A percentile compares a stretch with the other conserved stretches of the same genome.
phyloP scores from a whole-genome alignment of 495 filamentous ascomycete genomes.

The Penicillium verhagenii region DNA sequence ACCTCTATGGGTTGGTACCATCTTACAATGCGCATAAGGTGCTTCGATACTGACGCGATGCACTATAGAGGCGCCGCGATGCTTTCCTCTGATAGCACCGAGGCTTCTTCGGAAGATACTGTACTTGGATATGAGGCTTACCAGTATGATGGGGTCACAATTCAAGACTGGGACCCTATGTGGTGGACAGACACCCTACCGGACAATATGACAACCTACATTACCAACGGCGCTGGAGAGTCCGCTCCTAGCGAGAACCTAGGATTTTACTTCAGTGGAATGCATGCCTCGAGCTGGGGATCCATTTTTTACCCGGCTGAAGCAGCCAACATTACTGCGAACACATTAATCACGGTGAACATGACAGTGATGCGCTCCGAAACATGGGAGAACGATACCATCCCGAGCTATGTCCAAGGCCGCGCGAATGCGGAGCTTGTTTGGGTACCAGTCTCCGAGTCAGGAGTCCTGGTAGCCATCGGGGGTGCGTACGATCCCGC shows the following conservation, averaged over 20 bases:
- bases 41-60: neutral
- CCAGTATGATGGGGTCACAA: slow-evolving; percentile 41
- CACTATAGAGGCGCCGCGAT: slow-evolving; percentile 9
- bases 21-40: neutral
- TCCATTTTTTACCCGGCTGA: slow-evolving; percentile 34
- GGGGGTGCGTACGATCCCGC: slow-evolving; percentile 63
- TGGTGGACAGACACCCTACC: slow-evolving; percentile 40
- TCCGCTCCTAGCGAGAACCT: slow-evolving; percentile 70
- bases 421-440: slow-evolving; percentile 64
- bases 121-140: slow-evolving; percentile 47
- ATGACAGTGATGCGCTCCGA: slow-evolving; percentile 49
- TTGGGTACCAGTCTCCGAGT: slow-evolving; percentile 65
- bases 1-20: slow-evolving; percentile 34
- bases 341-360: slow-evolving; percentile 60
- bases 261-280: slow-evolving; percentile 70
- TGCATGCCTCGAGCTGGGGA: slow-evolving; percentile 47
- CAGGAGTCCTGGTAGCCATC: slow-evolving; percentile 63
- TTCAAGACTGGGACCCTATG: slow-evolving; percentile 34
- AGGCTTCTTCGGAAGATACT: slow-evolving; percentile 1
- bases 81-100: neutral
- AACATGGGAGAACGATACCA: slow-evolving; percentile 54
- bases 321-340: slow-evolving; percentile 24
- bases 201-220: slow-evolving; percentile 54
- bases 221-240: slow-evolving; percentile 62
- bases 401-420: slow-evolving; percentile 49